These are phyloP conservation scores for Vicia villosa DNA, from an alignment of 306 rosid genomes.

Conservation along the genomic window DNA sequence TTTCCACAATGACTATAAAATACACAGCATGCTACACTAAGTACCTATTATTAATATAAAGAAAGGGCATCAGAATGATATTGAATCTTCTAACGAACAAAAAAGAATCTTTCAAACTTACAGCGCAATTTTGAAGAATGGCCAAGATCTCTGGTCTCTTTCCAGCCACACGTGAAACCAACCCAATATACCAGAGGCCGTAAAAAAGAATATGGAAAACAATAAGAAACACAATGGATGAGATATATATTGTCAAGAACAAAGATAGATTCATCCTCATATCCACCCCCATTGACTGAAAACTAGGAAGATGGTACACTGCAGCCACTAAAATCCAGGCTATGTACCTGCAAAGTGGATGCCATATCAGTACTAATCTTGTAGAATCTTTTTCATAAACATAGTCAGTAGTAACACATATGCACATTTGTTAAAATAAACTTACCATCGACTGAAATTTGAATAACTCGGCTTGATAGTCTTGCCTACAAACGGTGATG, in stretches of 20 bases:
- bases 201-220: slow-evolving; percentile 82
- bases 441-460: slow-evolving; percentile 98
- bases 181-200: slow-evolving; percentile 95
- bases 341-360: slow-evolving; percentile 69
- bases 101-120: slow-evolving; percentile 47
- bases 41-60: slow-evolving; percentile 58
- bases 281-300: slow-evolving; percentile 97
- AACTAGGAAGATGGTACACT: slow-evolving; percentile 96
- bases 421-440: slow-evolving; percentile 13
- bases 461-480: slow-evolving; percentile 97
- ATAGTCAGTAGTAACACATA: slow-evolving; percentile 2
- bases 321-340: slow-evolving; percentile 96
- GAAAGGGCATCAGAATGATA: slow-evolving; percentile 41
- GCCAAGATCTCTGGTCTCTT: slow-evolving; percentile 83
- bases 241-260: slow-evolving; percentile 77
- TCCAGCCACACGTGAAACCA: slow-evolving; percentile 98
- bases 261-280: slow-evolving; percentile 91
- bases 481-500: slow-evolving; percentile 95
- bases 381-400: neutral
- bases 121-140: slow-evolving; percentile 91
- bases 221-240: slow-evolving; percentile 85
- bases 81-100: slow-evolving; percentile 20
- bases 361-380: slow-evolving; percentile 36
- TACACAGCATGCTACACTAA: slow-evolving; percentile 97
- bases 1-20: slow-evolving; percentile 98